These are phyloP conservation scores for Albizia julibrissin DNA, from an alignment of 306 rosid species.

Conservation along the genomic window DNA sequence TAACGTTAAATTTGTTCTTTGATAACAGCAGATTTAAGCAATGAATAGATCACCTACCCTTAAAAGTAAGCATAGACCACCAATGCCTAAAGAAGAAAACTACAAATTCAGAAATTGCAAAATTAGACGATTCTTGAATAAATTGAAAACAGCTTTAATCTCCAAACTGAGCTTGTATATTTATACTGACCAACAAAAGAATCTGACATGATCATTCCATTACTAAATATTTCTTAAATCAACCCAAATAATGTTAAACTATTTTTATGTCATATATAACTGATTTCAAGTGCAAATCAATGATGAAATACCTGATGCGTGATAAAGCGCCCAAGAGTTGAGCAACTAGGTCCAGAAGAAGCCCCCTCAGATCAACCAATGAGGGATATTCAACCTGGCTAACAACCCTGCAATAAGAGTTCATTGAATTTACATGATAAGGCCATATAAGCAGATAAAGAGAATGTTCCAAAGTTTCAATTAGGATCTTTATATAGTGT, in stretches of 20 bases:
- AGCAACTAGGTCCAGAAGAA: slow-evolving; percentile 97
- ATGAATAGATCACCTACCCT: slow-evolving; percentile 11
- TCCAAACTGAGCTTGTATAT: slow-evolving; percentile 9
- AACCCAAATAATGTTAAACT: slow-evolving; percentile 4
- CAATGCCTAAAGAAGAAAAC: slow-evolving; percentile 17
- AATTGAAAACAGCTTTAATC: not conserved
- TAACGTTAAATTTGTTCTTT: not conserved
- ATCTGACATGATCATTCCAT: slow-evolving; percentile 19
- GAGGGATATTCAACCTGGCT: slow-evolving; percentile 99
- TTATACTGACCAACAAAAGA: slow-evolving; percentile 1
- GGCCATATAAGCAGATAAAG: not conserved
- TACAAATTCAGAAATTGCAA: slow-evolving; percentile 1
- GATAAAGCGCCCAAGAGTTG: slow-evolving; percentile 97
- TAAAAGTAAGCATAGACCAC: slow-evolving; percentile 13
- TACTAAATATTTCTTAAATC: slow-evolving; percentile 24
- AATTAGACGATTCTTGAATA: slow-evolving; percentile 12
- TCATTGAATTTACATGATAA: slow-evolving; percentile 34
- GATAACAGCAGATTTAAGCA: slow-evolving; percentile 1
- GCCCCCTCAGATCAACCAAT: slow-evolving; percentile 95
- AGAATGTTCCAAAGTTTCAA: slow-evolving; percentile 1
- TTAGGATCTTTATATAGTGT: not conserved
- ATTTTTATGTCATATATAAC: slow-evolving; percentile 12
- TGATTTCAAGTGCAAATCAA: slow-evolving; percentile 12
- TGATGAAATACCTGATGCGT: slow-evolving; percentile 82
- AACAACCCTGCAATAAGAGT: slow-evolving; percentile 86